Evolutionary conservation across 73 alveolate genomes (phyloP).

Genomic region (Paramecium caudatum): DNA sequence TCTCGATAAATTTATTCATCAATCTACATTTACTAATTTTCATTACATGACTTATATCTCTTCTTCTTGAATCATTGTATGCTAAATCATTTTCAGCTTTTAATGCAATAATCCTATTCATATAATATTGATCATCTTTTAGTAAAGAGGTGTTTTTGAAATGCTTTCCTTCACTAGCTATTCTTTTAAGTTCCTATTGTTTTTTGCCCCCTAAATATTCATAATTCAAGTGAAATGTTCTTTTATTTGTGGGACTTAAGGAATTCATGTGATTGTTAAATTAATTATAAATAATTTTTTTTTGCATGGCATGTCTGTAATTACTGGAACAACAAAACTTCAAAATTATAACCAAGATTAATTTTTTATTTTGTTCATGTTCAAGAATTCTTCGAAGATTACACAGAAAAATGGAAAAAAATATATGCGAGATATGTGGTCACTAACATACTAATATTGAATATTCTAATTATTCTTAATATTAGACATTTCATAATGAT

Average conservation of each 20-base stretch:
- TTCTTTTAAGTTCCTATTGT: background rate
- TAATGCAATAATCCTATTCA: conserved; percentile 38
- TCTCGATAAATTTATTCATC: conserved; percentile 28
- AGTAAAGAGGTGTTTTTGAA: background rate
- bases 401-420: too few relatives aligned
- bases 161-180: conserved; percentile 31
- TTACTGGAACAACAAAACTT: too few relatives aligned
- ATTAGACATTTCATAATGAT: too few relatives aligned
- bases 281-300: too few relatives aligned
- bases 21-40: background rate
- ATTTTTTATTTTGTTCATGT: too few relatives aligned
- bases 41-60: conserved; percentile 33
- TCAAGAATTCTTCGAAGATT: too few relatives aligned
- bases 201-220: background rate
- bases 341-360: too few relatives aligned
- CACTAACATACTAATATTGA: too few relatives aligned
- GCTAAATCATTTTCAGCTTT: conserved; percentile 54
- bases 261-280: background rate
- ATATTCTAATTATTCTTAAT: too few relatives aligned
- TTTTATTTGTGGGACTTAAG: conserved; percentile 22
- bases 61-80: background rate
- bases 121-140: conserved; percentile 28
- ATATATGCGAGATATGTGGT: too few relatives aligned
- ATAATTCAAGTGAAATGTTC: background rate
- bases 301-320: too few relatives aligned